Evolutionary conservation across 306 rosid species (phyloP), one percentile per base, ranked within the genome.

Genomic region (Benincasa hispida): DNA sequence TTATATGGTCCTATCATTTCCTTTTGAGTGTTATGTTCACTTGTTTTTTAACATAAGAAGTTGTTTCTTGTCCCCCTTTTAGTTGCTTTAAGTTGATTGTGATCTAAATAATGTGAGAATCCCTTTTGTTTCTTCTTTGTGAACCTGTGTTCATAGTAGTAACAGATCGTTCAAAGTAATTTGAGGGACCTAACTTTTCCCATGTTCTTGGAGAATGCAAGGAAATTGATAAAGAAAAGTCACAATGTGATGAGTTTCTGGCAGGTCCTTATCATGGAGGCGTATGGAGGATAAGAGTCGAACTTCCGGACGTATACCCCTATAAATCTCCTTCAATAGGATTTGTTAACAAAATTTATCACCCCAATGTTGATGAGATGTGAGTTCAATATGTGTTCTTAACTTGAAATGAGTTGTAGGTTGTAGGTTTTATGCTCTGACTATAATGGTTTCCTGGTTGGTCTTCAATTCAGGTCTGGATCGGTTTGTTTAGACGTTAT

Each of bases 321-420:
- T 89, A 88, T 48, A 89, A 87, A 77, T 93, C 98, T 78, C 98
- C 98, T 0, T 93, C 97, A 11, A 82, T 93, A 79, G 93, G 97
- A 70, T 93, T 93, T 84, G 58, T 86, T 55, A 93, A 91, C 89
- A 93, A 87, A 86, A 88, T 93, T 50, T 93, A 84, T 80, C 98
- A 93, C 83, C 98, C 98, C 76, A 93, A 93, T 88, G 91, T 93
- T 54, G 98, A 93, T 88, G 97, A 91, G 82, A 78, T 84, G 98
- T 93, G 91, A 91, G 76, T 47, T 72, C 41, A 72, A 4, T 5
- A 25, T 72, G 21, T 72, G 59, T 27, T 72, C 42, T 48, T 48
- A 17, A 28, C 25, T 72, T 70, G 48, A 13, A 69, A 47, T 45
- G 76, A 42, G 14, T 45, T 45, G 56, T 45, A 13, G 32, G 22